These are phyloP conservation scores for Phytophthora ramorum DNA, from an alignment of 352 stramenopile species.

Conservation along the genomic window DNA sequence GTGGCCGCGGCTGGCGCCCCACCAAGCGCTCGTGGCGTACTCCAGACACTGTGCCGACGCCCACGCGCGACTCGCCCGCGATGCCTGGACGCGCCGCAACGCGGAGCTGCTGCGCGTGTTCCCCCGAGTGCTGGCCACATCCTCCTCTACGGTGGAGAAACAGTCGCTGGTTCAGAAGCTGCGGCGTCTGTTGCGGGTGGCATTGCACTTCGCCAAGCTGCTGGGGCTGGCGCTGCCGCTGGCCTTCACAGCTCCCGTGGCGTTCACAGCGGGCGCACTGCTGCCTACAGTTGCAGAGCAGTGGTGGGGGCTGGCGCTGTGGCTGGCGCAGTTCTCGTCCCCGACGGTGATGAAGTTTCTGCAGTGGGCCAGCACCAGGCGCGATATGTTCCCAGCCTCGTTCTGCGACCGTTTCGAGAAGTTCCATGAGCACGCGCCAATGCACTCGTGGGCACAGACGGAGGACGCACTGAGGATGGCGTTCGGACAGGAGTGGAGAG, in stretches of 20 bases:
- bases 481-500: slow-evolving; percentile 87
- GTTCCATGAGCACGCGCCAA: slow-evolving; percentile 90
- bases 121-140: slow-evolving; percentile 38
- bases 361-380: slow-evolving; percentile 95
- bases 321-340: slow-evolving; percentile 71
- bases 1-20: slow-evolving; percentile 30
- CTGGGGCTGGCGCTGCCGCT: slow-evolving; percentile 60
- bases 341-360: slow-evolving; percentile 96
- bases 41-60: slow-evolving; percentile 2
- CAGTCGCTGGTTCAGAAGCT: slow-evolving; percentile 42
- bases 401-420: slow-evolving; percentile 92
- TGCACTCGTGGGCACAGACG: slow-evolving; percentile 92
- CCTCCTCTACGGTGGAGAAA: slow-evolving; percentile 3
- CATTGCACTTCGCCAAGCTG: slow-evolving; percentile 69
- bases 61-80: slow-evolving; percentile 18
- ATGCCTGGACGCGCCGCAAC: slow-evolving; percentile 29
- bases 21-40: slow-evolving; percentile 29
- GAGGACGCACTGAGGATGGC: slow-evolving; percentile 78
- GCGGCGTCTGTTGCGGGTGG: slow-evolving; percentile 53
- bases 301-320: slow-evolving; percentile 78
- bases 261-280: slow-evolving; percentile 23
- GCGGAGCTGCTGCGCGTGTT: slow-evolving; percentile 30
- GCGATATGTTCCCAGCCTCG: slow-evolving; percentile 93
- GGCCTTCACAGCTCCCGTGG: slow-evolving; percentile 50
- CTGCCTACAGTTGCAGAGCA: slow-evolving; percentile 41